These are phyloP conservation scores for Parsonsia alboflavescens DNA, from an alignment of 257 asterid species.

Conservation along the genomic window DNA sequence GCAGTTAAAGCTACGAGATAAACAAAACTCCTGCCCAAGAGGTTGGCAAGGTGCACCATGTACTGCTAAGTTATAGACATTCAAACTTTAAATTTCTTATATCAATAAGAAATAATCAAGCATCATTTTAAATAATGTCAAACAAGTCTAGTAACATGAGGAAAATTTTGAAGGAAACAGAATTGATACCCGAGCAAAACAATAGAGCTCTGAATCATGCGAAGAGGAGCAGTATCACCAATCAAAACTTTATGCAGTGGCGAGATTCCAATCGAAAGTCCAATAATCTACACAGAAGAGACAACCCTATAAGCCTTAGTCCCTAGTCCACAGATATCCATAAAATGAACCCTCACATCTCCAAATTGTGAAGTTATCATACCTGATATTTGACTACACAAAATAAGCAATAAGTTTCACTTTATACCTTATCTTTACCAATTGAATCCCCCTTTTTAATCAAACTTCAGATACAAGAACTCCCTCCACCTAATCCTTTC, in stretches of 20 bases:
- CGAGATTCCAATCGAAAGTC: constrained; percentile 74
- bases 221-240: constrained; percentile 75
- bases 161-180: too few relatives aligned
- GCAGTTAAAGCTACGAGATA: background rate
- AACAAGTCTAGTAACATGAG: background rate
- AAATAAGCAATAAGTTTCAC: background rate
- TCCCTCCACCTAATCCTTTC: background rate
- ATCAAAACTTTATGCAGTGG: constrained; percentile 44
- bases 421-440: background rate
- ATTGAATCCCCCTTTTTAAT: background rate
- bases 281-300: constrained; percentile 38
- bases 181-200: constrained; percentile 58
- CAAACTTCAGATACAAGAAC: background rate
- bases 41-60: background rate
- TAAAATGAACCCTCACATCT: background rate
- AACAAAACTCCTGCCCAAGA: background rate
- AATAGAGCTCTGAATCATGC: constrained; percentile 59
- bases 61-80: background rate
- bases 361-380: background rate
- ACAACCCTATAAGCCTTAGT: background rate
- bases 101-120: background rate
- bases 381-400: too few relatives aligned
- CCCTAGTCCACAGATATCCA: background rate
- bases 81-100: constrained; percentile 8
- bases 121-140: background rate